Percentiles rank a stretch among this genome's conserved stretches.
Conservation (phyloP, 2,329 filamentous ascomycete genomes). For the Sporothrix pseudoabietina region DNA sequence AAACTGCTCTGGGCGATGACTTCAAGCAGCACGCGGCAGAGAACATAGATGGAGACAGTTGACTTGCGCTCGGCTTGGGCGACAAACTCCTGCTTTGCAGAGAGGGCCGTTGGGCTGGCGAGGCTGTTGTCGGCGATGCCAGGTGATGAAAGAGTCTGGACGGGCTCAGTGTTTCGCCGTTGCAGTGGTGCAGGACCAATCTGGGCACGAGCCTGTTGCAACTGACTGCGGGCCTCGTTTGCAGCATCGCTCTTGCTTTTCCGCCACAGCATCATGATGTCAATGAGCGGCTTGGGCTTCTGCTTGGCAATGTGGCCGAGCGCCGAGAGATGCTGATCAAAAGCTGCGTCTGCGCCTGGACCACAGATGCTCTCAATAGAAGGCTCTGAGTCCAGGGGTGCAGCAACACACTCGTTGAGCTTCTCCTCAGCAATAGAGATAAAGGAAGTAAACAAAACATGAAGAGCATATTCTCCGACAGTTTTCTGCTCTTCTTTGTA, state of each 20-base stretch:
- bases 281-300: constrained; percentile 92
- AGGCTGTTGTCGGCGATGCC: constrained; percentile 39
- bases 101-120: constrained; percentile 46
- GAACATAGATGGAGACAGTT: constrained; percentile 91
- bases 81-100: constrained; percentile 68
- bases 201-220: constrained; percentile 55
- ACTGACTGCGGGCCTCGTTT: constrained; percentile 63
- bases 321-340: constrained; percentile 92
- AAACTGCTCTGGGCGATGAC: constrained; percentile 90
- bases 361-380: constrained; percentile 89
- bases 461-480: constrained; percentile 95
- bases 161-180: constrained; percentile 74
- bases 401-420: constrained; percentile 82
- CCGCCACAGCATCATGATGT: constrained; percentile 97
- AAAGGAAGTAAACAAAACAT: constrained; percentile 96
- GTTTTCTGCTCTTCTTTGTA: constrained; percentile 80
- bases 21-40: constrained; percentile 90
- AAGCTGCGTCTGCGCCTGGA: constrained; percentile 79
- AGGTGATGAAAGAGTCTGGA: constrained; percentile 46
- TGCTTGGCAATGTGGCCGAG: constrained; percentile 92
- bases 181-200: constrained; percentile 54
- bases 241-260: constrained; percentile 93
- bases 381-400: constrained; percentile 77
- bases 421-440: constrained; percentile 97
- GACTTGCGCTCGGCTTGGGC: constrained; percentile 84